Conservation (phyloP, 202 grass and related monocot genomes). For the Thinopyrum obtusiflorum region DNA sequence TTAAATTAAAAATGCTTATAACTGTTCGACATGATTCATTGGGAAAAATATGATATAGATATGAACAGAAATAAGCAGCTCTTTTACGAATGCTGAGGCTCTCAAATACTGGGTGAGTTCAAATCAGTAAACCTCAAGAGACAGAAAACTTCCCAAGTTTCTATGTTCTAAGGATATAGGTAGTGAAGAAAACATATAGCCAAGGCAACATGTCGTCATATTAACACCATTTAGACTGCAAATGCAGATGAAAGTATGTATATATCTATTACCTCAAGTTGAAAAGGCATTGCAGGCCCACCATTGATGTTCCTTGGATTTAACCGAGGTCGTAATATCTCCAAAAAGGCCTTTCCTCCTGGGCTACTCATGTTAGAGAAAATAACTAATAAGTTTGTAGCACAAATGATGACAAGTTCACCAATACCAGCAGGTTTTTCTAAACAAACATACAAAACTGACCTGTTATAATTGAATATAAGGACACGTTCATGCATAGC, state of each 20-base stretch:
- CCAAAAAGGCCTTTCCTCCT: constrained; percentile 82
- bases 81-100: neutral
- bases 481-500: constrained; percentile 82
- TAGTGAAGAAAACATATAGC: constrained; percentile 15
- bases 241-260: constrained; percentile 25
- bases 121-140: neutral
- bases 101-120: constrained; percentile 2
- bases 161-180: neutral
- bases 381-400: constrained; percentile 32
- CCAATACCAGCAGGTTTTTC: constrained; percentile 1
- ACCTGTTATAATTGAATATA: constrained; percentile 97
- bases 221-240: neutral
- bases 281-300: constrained; percentile 89
- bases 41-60: constrained; percentile 25
- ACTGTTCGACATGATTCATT: neutral
- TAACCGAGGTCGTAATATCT: constrained; percentile 74
- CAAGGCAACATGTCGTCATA: neutral
- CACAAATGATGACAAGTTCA: neutral
- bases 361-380: constrained; percentile 55
- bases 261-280: constrained; percentile 76
- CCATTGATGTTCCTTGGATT: constrained; percentile 76
- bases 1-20: neutral
- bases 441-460: constrained; percentile 32
- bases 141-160: constrained; percentile 6
- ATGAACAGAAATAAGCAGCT: constrained; percentile 23